These are phyloP conservation scores for Aspergillus amoenus DNA, from an alignment of 2,329 filamentous ascomycete species.

Conservation along the genomic window DNA sequence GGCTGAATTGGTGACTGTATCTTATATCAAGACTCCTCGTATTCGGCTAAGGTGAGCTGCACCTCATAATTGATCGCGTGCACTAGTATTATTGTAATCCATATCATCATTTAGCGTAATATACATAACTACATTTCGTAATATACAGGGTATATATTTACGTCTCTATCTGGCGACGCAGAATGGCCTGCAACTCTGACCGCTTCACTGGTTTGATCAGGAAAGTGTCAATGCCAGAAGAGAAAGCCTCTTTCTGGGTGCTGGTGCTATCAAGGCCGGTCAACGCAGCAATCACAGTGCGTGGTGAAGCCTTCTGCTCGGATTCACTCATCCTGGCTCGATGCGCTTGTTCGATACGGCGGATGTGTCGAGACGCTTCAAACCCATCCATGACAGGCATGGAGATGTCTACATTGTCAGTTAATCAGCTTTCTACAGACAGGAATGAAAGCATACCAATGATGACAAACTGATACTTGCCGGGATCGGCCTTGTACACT, in stretches of 20 bases:
- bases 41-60: too few species aligned
- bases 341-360: constrained; percentile 29
- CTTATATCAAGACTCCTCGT: too few species aligned
- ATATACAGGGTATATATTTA: too few species aligned
- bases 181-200: too few species aligned
- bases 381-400: constrained; percentile 47
- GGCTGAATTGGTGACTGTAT: too few species aligned
- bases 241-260: constrained; percentile 26
- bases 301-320: not conserved
- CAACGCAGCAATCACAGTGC: constrained; percentile 27
- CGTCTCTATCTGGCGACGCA: too few species aligned
- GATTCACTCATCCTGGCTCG: not conserved
- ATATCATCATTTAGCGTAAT: too few species aligned
- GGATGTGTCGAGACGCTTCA: constrained; percentile 40
- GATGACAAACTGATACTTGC: too few species aligned
- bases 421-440: rapidly evolving
- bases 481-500: too few species aligned
- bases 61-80: too few species aligned
- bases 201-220: constrained; percentile 24
- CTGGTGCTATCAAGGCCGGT: constrained; percentile 27
- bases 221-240: constrained; percentile 26
- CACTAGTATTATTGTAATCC: too few species aligned
- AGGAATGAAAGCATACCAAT: constrained; percentile 20
- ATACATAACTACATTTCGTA: too few species aligned
- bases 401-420: constrained; percentile 35